phyloP scores from a whole-genome alignment of 345 rosid genomes.

The Aquilaria malaccensis region DNA sequence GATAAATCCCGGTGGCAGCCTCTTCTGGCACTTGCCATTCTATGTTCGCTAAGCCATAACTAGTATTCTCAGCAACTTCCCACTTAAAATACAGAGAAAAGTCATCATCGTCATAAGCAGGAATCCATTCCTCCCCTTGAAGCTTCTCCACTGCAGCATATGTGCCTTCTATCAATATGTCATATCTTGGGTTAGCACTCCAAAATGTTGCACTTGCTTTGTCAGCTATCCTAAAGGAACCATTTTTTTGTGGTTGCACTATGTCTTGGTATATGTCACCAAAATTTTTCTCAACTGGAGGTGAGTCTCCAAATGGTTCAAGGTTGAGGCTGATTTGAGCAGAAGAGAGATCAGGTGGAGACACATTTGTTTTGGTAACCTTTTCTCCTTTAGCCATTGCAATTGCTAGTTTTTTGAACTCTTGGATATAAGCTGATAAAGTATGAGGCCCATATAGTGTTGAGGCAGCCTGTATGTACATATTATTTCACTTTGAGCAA shows the following conservation, averaged over 20 bases:
- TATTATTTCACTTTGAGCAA: not conserved
- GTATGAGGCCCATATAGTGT: constrained; percentile 63
- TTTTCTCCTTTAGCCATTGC: constrained; percentile 37
- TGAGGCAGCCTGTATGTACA: constrained; percentile 42
- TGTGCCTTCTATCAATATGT: constrained; percentile 49
- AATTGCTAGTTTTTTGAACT: constrained; percentile 40
- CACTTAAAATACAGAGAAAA: constrained; percentile 42
- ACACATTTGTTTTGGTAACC: constrained; percentile 6
- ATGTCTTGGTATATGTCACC: constrained; percentile 42
- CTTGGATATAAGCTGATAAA: constrained; percentile 47
- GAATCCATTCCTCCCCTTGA: constrained; percentile 32
- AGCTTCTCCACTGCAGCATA: constrained; percentile 50
- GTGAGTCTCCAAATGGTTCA: constrained; percentile 28
- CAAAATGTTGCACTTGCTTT: constrained; percentile 36
- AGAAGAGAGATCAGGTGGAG: constrained; percentile 47
- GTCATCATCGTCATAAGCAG: constrained; percentile 53
- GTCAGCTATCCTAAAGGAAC: constrained; percentile 37
- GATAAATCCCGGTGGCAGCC: constrained; percentile 30
- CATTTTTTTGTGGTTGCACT: constrained; percentile 12
- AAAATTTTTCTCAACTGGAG: constrained; percentile 32
- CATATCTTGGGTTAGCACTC: constrained; percentile 55
- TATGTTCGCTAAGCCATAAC: constrained; percentile 30
- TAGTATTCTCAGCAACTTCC: constrained; percentile 21
- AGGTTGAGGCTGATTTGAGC: constrained; percentile 26
- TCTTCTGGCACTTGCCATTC: constrained; percentile 43